Evolutionary conservation across 2,329 filamentous ascomycete species (phyloP).

Genomic region (Stylonectria norvegica): DNA sequence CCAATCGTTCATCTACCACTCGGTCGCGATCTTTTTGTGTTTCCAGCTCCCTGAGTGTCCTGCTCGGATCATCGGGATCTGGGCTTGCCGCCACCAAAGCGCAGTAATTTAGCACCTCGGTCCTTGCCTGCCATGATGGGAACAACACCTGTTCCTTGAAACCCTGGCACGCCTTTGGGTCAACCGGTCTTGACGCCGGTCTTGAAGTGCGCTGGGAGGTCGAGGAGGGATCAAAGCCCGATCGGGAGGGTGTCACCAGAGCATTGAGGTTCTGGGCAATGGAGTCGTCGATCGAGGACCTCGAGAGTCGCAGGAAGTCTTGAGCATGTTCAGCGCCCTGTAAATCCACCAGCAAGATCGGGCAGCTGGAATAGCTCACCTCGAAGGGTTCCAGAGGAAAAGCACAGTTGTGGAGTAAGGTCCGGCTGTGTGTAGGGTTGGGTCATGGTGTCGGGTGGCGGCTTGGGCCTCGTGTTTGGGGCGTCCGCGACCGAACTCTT

Average conservation of each 20-base stretch:
- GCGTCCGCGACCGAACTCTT: conserved; percentile 40
- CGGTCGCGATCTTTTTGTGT: conserved; percentile 66
- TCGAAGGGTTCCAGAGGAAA: conserved; percentile 65
- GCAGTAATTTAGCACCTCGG: conserved; percentile 85
- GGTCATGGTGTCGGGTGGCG: conserved; percentile 42
- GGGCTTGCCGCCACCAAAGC: conserved; percentile 80
- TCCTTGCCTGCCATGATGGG: conserved; percentile 80
- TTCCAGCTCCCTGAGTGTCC: conserved; percentile 66
- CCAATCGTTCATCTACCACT: conserved; percentile 80
- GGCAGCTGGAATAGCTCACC: conserved; percentile 44
- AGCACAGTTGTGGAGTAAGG: conserved; percentile 74
- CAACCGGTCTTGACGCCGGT: conserved; percentile 52
- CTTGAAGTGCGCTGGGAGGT: conserved; percentile 61
- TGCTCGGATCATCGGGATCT: conserved; percentile 82
- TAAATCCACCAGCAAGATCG: background rate
- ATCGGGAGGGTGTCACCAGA: conserved; percentile 68
- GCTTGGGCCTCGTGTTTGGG: conserved; percentile 27
- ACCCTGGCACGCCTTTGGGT: conserved; percentile 57
- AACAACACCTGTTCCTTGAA: conserved; percentile 82
- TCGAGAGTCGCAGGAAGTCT: conserved; percentile 90
- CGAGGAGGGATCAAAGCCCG: conserved; percentile 74
- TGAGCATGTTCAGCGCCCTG: background rate
- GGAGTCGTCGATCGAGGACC: conserved; percentile 83
- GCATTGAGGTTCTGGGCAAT: conserved; percentile 93
- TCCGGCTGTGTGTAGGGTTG: conserved; percentile 44